Evolutionary conservation across 2,329 filamentous ascomycete genomes (phyloP).

Genomic region (Triangularia setosa): DNA sequence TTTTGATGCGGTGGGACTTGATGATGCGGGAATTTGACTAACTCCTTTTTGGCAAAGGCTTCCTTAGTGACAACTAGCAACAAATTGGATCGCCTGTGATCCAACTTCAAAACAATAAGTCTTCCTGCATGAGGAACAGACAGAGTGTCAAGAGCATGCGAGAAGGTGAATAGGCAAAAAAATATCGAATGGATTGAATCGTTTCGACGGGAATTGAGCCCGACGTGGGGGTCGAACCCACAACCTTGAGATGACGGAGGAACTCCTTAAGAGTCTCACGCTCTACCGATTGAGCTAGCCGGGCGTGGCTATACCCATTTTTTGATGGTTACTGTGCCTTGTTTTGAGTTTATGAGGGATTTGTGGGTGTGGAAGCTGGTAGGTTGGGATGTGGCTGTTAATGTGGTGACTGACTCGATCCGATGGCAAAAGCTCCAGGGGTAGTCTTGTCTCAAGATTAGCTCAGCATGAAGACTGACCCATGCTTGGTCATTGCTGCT

Average conservation of each 20-base stretch:
- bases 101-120: too few relatives aligned
- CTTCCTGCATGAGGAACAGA: too few relatives aligned
- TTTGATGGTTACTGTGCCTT: background rate
- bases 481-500: background rate
- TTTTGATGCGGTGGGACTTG: background rate
- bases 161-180: too few relatives aligned
- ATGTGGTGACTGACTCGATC: background rate
- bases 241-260: background rate
- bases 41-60: background rate
- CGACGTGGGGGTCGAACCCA: background rate
- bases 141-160: too few relatives aligned
- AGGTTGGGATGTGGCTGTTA: background rate
- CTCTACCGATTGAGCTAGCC: conserved; percentile 69
- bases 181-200: background rate
- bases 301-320: conserved; percentile 32
- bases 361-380: background rate
- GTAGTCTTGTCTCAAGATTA: background rate
- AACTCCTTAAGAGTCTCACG: conserved; percentile 61
- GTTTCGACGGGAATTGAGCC: background rate
- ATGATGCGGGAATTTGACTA: background rate
- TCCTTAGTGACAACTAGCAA: too few relatives aligned
- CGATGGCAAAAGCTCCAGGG: background rate
- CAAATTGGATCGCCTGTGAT: too few relatives aligned
- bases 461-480: background rate
- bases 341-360: background rate